Evolutionary conservation across 176 grass and related monocot species (phyloP), one percentile per base, ranked within the genome.

Genomic region (Alloteropsis semialata): DNA sequence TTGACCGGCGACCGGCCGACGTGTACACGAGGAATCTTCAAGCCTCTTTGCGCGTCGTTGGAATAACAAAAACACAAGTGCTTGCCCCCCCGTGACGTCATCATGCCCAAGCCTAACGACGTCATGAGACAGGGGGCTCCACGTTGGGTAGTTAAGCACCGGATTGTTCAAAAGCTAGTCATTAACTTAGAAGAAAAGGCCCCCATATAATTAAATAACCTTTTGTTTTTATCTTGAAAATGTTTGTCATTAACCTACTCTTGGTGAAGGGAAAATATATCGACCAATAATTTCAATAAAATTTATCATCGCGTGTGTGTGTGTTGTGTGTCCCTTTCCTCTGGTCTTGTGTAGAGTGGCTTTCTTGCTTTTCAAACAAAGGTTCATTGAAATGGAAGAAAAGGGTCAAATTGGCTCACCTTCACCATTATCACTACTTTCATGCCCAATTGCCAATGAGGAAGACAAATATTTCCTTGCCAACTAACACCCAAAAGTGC

Each of bases 11-110:
- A 67, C 77, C 14, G 21, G 45, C 59, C 7, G 44, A 79, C 77
- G 49, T 49, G 75, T 27, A 51, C 77, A 51, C 61, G 21, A 41
- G 30, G 81, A 84, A 88, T 79, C 59, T 84, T 81, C 82, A 62
- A 59, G 49, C 5, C 69, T 51, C 30, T 74, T 50, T 80, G 68
- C 87, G 75, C 81, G 81, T 88, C 25, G 57, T 34, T 59, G n/a
- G 79, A 83, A 32, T 22, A 48, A 49, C 9, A 3, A 19, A 49
- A 36, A 30, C 43, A 29, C 57, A 22, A 36, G 54, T 9, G 76
- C 62, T 6, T 48, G 48, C 1, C 53, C 27, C n/a, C 10, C 0
- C 14, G 1, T 69, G 57, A 77, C 64, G 73, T 82, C 11, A 69
- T 8, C 27, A 30, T 2, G 43, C 9, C 69, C 2, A 9, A 1